Base-by-base conservation (phyloP, 2,329 filamentous ascomycete species). In the Aspergillus sp. region DNA sequence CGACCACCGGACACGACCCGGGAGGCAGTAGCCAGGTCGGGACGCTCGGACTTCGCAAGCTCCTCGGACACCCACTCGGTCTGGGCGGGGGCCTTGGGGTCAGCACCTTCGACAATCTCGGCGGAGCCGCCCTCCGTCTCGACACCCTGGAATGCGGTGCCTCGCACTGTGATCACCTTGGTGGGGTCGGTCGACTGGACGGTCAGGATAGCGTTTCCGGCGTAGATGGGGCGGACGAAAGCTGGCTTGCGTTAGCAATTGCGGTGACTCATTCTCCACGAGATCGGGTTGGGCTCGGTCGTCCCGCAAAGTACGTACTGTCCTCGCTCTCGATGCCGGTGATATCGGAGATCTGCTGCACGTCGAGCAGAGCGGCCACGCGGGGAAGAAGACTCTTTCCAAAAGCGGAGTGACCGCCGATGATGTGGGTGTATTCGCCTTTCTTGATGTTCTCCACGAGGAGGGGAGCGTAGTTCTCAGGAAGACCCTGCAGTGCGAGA, bases 371-470 rank as follows among this genome's bases (percentile, higher is more conserved):
- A 20, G 95, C 95, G 20, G 95, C 92, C 16, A 97, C 90, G 63
- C 95, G 88, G 45, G 95, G 95, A 78, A 99, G 83, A 50, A 99
- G 77, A 77, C 90, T 96, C 86, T 99, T 99, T 71, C 95, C 95
- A 78, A 99, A 99, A 1, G 95, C 92, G 24, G 93, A 95, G 81
- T 98, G 92, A 57, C 90, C 89, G 45, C 90, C 90, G 70, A 99
- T 84, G 64, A 99, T 85, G 74, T 99, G 95, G 62, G 93, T 96
- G 77, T 92, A 98, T 61, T 89, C 91, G 61, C 91, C 93, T 75
- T 95, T 95, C 81, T 96, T 96, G 78, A 98, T 94, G 78, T 98
- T 99, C 77, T 98, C 94, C 54, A 92, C 90, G 46, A 99, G 83
- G 51, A 99, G 82, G 57, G 92, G 90, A n/a, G 94, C 95, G 73